A percentile compares a stretch with the other conserved stretches of the same genome.
These are phyloP conservation scores for Colletotrichum salicis DNA, from an alignment of 2,329 filamentous ascomycete genomes.

Conservation along the genomic window DNA sequence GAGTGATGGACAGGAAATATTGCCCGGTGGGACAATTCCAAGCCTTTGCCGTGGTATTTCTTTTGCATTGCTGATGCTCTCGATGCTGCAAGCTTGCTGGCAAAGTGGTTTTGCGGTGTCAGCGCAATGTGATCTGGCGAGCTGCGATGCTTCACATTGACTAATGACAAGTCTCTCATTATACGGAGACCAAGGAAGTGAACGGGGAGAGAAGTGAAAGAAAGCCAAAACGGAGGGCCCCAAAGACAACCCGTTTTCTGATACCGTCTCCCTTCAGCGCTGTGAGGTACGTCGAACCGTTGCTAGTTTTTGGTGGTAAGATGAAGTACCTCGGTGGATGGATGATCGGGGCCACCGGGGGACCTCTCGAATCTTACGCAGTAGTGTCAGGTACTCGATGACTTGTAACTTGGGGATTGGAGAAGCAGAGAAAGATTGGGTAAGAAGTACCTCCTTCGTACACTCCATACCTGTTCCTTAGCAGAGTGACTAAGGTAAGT, in stretches of 20 bases:
- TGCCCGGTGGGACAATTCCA: background rate
- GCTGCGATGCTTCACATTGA: slow-evolving; percentile 2
- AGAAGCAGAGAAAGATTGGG: background rate
- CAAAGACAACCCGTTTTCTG: background rate
- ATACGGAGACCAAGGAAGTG: slow-evolving; percentile 1
- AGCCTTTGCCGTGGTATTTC: background rate
- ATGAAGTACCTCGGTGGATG: background rate
- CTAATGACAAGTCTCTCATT: slow-evolving; percentile 19
- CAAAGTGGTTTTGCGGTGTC: slow-evolving; percentile 2
- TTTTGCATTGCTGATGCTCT: background rate
- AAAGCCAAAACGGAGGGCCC: background rate
- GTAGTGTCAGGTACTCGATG: no score
- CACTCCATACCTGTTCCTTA: no score
- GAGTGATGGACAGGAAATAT: background rate
- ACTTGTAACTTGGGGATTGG: slow-evolving; percentile 5
- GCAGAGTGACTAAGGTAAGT: background rate
- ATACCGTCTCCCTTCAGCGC: background rate
- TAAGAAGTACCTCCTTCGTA: background rate
- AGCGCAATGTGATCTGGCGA: background rate
- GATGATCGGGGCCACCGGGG: no score
- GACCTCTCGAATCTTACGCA: no score
- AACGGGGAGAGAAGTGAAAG: background rate
- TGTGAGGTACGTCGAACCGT: background rate
- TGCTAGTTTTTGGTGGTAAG: background rate
- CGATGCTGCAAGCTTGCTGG: background rate